Evolutionary conservation across 768 basidiomycete species (phyloP).

Genomic region (Leccinum ochraceum): DNA sequence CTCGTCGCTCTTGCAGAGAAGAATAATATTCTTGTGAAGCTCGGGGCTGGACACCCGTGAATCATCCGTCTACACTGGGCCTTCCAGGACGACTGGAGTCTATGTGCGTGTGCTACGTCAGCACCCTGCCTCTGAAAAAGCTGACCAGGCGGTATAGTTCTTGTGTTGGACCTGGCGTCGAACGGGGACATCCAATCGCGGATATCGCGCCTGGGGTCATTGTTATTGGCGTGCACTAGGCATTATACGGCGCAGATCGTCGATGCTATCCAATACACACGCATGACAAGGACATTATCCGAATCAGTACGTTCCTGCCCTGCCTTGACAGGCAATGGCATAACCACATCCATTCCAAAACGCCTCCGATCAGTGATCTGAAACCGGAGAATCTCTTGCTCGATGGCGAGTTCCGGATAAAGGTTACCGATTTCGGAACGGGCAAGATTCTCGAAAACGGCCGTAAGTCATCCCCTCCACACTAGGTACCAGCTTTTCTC

Average conservation of each 20-base stretch:
- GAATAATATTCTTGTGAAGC: slow-evolving; percentile 66
- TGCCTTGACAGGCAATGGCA: slow-evolving; percentile 9
- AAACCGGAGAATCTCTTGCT: slow-evolving; percentile 90
- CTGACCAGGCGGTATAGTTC: slow-evolving; percentile 48
- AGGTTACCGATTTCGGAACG: slow-evolving; percentile 95
- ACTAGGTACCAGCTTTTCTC: background rate
- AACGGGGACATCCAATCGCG: slow-evolving; percentile 80
- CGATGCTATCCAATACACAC: slow-evolving; percentile 83
- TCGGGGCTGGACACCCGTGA: slow-evolving; percentile 75
- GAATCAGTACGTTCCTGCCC: slow-evolving; percentile 51
- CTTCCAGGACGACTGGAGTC: slow-evolving; percentile 80
- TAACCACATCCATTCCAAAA: slow-evolving; percentile 8
- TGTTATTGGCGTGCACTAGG: slow-evolving; percentile 72
- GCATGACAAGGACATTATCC: slow-evolving; percentile 87
- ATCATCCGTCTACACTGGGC: slow-evolving; percentile 77
- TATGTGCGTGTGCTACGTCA: slow-evolving; percentile 59
- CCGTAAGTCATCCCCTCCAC: slow-evolving; percentile 38
- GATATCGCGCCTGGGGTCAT: slow-evolving; percentile 76
- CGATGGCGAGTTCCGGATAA: slow-evolving; percentile 86
- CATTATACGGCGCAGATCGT: slow-evolving; percentile 91
- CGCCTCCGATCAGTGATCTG: slow-evolving; percentile 52
- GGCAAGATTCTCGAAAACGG: slow-evolving; percentile 69
- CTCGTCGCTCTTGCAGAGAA: slow-evolving; percentile 77
- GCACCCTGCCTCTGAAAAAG: background rate
- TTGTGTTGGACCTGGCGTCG: slow-evolving; percentile 72